phyloP scores from a whole-genome alignment of 805 yeast species.

The Metschnikowia santaceciliae region DNA sequence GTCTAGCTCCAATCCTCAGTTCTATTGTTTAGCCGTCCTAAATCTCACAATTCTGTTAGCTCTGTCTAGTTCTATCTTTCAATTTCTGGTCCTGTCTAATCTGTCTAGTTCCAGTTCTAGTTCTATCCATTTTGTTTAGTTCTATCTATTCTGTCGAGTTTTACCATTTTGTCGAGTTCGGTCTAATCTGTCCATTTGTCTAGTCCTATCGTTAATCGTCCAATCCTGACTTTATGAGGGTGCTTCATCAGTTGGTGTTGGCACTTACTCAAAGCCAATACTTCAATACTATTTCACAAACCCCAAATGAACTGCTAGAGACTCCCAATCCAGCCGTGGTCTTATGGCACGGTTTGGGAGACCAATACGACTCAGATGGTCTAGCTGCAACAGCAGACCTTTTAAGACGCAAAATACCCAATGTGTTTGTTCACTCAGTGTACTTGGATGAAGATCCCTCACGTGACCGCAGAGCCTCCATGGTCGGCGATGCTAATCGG shows the following conservation, averaged over 20 bases:
- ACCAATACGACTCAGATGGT: conserved; percentile 59
- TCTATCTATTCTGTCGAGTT: too few species aligned
- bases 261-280: not conserved
- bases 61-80: too few species aligned
- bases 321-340: conserved; percentile 43
- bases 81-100: too few species aligned
- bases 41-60: too few species aligned
- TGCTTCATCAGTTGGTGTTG: not conserved
- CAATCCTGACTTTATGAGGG: not conserved
- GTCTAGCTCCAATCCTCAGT: too few species aligned
- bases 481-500: conserved; percentile 56
- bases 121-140: too few species aligned
- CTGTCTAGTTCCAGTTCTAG: too few species aligned
- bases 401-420: conserved; percentile 46
- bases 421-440: conserved; percentile 49
- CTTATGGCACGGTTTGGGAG: conserved; percentile 86
- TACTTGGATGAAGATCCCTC: conserved; percentile 45
- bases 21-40: too few species aligned
- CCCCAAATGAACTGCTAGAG: not conserved
- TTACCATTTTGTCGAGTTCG: too few species aligned
- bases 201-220: too few species aligned
- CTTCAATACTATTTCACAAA: not conserved
- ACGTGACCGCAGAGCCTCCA: conserved; percentile 50
- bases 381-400: conserved; percentile 45
- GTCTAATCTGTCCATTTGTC: too few species aligned